These are phyloP conservation scores for Aspergillus proliferans DNA, from an alignment of 2,329 filamentous ascomycete genomes.

Conservation along the genomic window DNA sequence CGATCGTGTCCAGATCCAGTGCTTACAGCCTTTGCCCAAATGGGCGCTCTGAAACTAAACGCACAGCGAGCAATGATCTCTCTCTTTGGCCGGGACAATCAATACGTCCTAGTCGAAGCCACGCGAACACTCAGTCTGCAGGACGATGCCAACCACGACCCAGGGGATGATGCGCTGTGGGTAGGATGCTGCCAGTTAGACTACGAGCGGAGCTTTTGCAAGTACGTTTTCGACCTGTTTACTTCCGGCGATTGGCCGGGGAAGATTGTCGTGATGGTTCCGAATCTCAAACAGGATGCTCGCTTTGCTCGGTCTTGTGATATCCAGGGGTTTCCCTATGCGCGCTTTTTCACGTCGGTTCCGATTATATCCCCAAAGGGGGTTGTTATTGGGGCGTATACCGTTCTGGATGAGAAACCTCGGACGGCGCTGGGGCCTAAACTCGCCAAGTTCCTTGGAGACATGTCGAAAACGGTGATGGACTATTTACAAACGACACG, in stretches of 20 bases:
- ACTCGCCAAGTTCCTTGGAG: conserved; percentile 26
- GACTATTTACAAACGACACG: conserved; percentile 52
- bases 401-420: conserved; percentile 50
- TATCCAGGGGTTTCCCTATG: conserved; percentile 19
- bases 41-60: conserved; percentile 18
- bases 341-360: conserved; percentile 49
- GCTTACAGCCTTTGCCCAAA: conserved; percentile 22
- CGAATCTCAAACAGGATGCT: conserved; percentile 26
- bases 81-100: conserved; percentile 18
- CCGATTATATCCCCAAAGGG: conserved; percentile 52
- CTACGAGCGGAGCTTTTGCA: conserved; percentile 11
- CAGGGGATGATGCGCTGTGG: conserved; percentile 7
- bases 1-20: conserved; percentile 11
- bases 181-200: conserved; percentile 11
- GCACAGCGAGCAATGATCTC: conserved; percentile 19
- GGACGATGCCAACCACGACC: conserved; percentile 4
- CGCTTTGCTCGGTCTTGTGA: conserved; percentile 25
- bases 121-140: conserved; percentile 15
- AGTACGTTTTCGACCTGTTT: conserved; percentile 1
- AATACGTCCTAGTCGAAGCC: conserved; percentile 23
- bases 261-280: conserved; percentile 15
- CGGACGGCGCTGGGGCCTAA: conserved; percentile 40
- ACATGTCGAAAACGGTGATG: conserved; percentile 51
- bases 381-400: conserved; percentile 52
- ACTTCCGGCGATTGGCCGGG: conserved; percentile 1